These are phyloP conservation scores for Funneliformis caledonium DNA, from an alignment of 371 early-diverging fungal genomes.

Conservation along the genomic window DNA sequence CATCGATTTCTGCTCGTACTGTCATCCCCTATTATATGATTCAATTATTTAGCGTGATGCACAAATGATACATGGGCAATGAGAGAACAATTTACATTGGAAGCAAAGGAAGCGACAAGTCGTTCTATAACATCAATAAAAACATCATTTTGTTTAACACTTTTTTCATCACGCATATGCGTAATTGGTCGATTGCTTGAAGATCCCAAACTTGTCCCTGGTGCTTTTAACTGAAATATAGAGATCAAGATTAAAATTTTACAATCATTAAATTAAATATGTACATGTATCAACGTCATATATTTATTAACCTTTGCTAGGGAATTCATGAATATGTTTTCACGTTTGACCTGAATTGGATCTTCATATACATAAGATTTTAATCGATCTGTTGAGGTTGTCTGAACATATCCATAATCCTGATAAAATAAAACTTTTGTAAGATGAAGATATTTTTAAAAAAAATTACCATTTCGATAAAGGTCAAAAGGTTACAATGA, in stretches of 20 bases:
- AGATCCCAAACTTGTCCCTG: neutral
- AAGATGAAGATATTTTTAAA: too few relatives aligned
- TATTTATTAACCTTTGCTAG: slow-evolving; percentile 3
- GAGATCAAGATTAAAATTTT: too few relatives aligned
- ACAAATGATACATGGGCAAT: neutral
- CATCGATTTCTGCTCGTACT: slow-evolving; percentile 32
- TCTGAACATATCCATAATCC: slow-evolving; percentile 40
- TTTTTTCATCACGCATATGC: slow-evolving; percentile 15
- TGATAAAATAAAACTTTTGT: neutral
- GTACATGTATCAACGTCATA: neutral
- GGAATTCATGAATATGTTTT: slow-evolving; percentile 24
- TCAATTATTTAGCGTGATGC: neutral
- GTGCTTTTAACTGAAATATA: slow-evolving; percentile 9
- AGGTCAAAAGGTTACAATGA: slow-evolving; percentile 19
- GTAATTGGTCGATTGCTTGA: neutral
- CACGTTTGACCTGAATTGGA: slow-evolving; percentile 11
- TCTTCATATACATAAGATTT: slow-evolving; percentile 33
- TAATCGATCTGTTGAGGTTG: slow-evolving; percentile 31
- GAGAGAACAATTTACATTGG: slow-evolving; percentile 1
- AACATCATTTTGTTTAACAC: slow-evolving; percentile 11
- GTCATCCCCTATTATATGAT: slow-evolving; percentile 37
- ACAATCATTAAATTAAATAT: neutral
- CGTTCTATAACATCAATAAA: slow-evolving; percentile 36
- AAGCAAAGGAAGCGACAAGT: slow-evolving; percentile 20
- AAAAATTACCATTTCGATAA: neutral